These are phyloP conservation scores for Xylaria bambusicola DNA, from an alignment of 495 filamentous ascomycete species.

Conservation along the genomic window DNA sequence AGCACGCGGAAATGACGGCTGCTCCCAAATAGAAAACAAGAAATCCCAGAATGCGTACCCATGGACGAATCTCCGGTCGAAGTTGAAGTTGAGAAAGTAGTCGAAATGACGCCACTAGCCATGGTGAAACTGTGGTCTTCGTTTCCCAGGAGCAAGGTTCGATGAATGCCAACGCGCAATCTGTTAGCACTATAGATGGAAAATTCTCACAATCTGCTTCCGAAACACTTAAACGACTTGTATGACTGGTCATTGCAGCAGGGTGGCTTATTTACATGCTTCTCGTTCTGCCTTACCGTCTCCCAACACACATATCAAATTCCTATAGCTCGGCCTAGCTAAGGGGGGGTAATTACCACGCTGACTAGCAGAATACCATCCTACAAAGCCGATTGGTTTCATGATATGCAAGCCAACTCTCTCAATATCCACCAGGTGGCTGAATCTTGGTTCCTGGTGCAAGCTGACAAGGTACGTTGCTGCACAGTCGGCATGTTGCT, in stretches of 20 bases:
- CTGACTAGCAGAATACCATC: neutral
- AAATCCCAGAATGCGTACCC: neutral
- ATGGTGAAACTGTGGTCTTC: neutral
- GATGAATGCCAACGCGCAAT: too few relatives aligned
- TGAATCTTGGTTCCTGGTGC: neutral
- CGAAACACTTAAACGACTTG: too few relatives aligned
- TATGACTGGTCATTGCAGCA: neutral
- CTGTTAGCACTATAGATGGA: too few relatives aligned
- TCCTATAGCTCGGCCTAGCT: neutral
- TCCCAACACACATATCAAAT: neutral
- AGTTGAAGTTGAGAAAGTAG: neutral
- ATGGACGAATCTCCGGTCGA: neutral
- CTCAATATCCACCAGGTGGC: neutral
- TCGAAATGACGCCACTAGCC: neutral
- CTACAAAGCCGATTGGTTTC: neutral
- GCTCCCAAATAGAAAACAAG: neutral
- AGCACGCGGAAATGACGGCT: neutral
- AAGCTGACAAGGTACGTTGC: neutral
- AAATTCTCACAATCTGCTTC: too few relatives aligned
- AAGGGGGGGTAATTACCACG: neutral
- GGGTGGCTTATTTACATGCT: neutral
- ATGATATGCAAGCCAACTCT: neutral
- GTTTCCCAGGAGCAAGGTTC: too few relatives aligned
- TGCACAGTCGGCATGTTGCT: neutral
- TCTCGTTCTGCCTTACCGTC: neutral